Evolutionary conservation across 495 filamentous ascomycete species (phyloP).

Genomic region (Apiosordaria backusii): DNA sequence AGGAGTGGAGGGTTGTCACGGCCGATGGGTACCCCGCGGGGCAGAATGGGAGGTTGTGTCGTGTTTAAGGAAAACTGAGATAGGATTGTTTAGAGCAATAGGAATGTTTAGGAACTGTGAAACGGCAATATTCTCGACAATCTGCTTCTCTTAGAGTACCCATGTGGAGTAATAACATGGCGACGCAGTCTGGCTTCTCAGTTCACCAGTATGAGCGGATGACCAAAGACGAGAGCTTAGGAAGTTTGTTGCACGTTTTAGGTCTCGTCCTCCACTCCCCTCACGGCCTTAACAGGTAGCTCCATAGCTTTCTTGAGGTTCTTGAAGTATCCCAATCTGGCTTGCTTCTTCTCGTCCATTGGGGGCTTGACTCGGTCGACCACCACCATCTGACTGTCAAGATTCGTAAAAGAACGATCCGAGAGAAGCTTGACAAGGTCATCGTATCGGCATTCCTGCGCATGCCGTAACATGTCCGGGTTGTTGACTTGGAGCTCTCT

Average conservation of each 20-base stretch:
- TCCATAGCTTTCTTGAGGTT: background rate
- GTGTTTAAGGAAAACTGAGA: background rate
- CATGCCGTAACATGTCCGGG: background rate
- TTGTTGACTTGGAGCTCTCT: background rate
- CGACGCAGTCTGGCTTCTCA: no score
- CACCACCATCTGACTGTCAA: background rate
- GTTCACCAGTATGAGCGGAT: no score
- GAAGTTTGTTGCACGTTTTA: no score
- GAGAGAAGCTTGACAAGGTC: background rate
- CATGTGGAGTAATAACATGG: no score
- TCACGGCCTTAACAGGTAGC: background rate
- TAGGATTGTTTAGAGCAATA: background rate
- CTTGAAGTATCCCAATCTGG: background rate
- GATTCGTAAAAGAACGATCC: background rate
- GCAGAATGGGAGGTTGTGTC: slow-evolving; percentile 38
- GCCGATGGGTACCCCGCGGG: slow-evolving; percentile 46
- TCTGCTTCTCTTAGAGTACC: no score
- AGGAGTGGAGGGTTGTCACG: slow-evolving; percentile 43
- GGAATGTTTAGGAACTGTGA: no score
- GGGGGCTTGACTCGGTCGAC: background rate
- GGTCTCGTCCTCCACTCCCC: background rate
- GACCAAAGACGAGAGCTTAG: background rate
- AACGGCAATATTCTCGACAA: no score
- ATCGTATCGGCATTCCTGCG: background rate
- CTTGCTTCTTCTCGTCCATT: background rate